Evolutionary conservation across 441 rosid species (phyloP).

Genomic region (Breynia disticha): DNA sequence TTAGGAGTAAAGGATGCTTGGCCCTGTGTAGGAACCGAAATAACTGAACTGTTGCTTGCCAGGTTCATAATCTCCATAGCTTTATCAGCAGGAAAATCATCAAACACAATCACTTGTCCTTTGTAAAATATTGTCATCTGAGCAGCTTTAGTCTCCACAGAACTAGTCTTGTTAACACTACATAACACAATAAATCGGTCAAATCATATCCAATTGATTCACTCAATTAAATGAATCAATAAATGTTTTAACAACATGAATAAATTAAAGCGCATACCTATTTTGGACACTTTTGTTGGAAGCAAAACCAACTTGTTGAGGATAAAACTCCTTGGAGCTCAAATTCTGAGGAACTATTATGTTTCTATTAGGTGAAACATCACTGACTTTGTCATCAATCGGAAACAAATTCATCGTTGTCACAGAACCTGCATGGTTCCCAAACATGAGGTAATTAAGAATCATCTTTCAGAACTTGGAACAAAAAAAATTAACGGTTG

Average conservation of each 20-base stretch:
- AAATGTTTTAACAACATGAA: not conserved
- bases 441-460: slow-evolving; percentile 5
- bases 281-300: slow-evolving; percentile 25
- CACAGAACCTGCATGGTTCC: slow-evolving; percentile 29
- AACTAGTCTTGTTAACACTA: slow-evolving; percentile 17
- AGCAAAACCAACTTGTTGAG: slow-evolving; percentile 38
- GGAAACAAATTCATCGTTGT: slow-evolving; percentile 66
- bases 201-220: too few species aligned
- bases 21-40: slow-evolving; percentile 14
- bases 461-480: not conserved
- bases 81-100: slow-evolving; percentile 55
- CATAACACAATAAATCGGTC: not conserved
- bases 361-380: slow-evolving; percentile 14
- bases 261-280: slow-evolving; percentile 13
- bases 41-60: slow-evolving; percentile 37
- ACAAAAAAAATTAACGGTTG: too few species aligned
- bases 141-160: slow-evolving; percentile 33
- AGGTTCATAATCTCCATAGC: slow-evolving; percentile 60
- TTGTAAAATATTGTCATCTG: slow-evolving; percentile 71
- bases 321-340: slow-evolving; percentile 44
- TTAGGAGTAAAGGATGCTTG: slow-evolving; percentile 10
- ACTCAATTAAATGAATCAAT: too few species aligned
- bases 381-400: slow-evolving; percentile 10
- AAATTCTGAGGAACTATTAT: slow-evolving; percentile 11
- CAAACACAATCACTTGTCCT: slow-evolving; percentile 62